Evolutionary conservation across 495 filamentous ascomycete species (phyloP).

Genomic region (Apodospora peruviana): DNA sequence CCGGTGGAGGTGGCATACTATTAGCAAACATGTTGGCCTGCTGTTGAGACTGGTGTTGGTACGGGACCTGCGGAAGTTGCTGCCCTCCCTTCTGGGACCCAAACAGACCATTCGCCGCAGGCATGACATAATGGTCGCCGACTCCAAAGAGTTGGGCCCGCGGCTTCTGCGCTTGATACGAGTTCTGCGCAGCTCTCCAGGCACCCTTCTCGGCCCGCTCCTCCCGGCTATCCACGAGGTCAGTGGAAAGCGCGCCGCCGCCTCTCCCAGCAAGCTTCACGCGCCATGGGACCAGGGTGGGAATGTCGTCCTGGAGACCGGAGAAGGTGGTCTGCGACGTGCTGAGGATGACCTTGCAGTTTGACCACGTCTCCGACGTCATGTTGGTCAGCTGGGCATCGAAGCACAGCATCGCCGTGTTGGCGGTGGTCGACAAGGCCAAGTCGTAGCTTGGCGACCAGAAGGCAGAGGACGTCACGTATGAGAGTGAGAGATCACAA

Average conservation of each 20-base stretch:
- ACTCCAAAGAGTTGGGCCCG: conserved; percentile 30
- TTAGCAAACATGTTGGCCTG: too few species aligned
- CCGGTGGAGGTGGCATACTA: too few species aligned
- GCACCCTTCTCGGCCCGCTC: conserved; percentile 17
- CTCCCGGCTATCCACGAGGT: conserved; percentile 22
- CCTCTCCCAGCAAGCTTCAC: conserved; percentile 39
- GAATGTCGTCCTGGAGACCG: conserved; percentile 53
- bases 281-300: conserved; percentile 55
- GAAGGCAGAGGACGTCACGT: conserved; percentile 55
- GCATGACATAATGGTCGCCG: conserved; percentile 1
- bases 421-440: conserved; percentile 50
- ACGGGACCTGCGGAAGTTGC: too few species aligned
- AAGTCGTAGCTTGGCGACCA: conserved; percentile 67
- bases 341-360: conserved; percentile 59
- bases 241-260: conserved; percentile 8
- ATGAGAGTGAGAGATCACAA: conserved; percentile 53
- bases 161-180: conserved; percentile 19
- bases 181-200: conserved; percentile 20
- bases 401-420: conserved; percentile 53
- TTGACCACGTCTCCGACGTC: conserved; percentile 63
- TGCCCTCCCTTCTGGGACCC: too few species aligned
- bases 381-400: conserved; percentile 59
- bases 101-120: too few species aligned
- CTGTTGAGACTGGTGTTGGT: too few species aligned
- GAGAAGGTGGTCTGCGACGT: conserved; percentile 63